These are phyloP conservation scores for Diaporthe ampelina DNA, from an alignment of 2,329 filamentous ascomycete genomes.

Conservation along the genomic window DNA sequence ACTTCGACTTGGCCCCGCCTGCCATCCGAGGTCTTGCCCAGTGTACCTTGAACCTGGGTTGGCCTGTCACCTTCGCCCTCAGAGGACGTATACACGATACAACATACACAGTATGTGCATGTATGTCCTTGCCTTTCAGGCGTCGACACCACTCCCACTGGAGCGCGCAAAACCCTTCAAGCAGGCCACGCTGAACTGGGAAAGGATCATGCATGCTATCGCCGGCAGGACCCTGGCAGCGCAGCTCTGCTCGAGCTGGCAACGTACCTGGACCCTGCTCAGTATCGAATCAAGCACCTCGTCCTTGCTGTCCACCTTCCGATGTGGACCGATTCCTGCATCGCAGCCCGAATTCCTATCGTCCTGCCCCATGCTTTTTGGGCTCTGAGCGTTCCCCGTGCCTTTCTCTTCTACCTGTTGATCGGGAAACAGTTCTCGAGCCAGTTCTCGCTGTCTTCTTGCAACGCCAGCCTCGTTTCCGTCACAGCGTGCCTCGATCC, in stretches of 20 bases:
- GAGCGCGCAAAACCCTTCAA: background rate
- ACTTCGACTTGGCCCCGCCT: conserved; percentile 9
- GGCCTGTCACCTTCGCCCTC: background rate
- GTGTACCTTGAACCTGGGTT: conserved; percentile 20
- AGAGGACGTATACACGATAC: background rate
- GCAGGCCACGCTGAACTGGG: conserved; percentile 22
- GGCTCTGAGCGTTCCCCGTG: background rate
- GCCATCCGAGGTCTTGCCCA: background rate
- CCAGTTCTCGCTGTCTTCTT: conserved; percentile 4
- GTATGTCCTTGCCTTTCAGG: background rate
- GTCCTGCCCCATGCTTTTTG: background rate
- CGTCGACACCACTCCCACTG: background rate
- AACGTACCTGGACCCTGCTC: conserved; percentile 27
- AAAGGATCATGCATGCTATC: conserved; percentile 11
- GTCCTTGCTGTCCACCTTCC: conserved; percentile 15
- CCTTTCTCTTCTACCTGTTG: background rate
- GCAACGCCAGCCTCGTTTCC: background rate
- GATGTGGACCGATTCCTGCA: conserved; percentile 15
- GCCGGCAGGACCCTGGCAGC: conserved; percentile 11
- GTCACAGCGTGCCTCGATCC: conserved; percentile 6
- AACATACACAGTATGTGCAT: background rate
- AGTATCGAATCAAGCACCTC: background rate
- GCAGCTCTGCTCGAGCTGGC: background rate
- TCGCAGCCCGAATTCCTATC: conserved; percentile 2
- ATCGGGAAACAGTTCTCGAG: conserved; percentile 8